Evolutionary conservation across 2,329 filamentous ascomycete species (phyloP).

Genomic region (Pseudogymnoascus sp.): DNA sequence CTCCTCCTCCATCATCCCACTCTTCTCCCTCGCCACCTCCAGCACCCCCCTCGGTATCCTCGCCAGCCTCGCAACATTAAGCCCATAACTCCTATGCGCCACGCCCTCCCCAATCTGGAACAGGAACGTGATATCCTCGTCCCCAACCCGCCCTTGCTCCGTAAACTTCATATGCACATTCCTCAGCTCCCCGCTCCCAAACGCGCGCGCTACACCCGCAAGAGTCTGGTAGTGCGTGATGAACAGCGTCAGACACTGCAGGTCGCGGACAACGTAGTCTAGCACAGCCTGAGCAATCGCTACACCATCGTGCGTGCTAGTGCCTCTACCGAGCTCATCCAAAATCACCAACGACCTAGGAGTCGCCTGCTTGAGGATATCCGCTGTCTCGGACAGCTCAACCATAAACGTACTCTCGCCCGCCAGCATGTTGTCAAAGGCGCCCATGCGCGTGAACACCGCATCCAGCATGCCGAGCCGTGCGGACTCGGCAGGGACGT

Average conservation of each 20-base stretch:
- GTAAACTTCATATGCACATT: slow-evolving; percentile 96
- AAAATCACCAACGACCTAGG: slow-evolving; percentile 80
- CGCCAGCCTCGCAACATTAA: slow-evolving; percentile 87
- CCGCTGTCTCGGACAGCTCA: slow-evolving; percentile 84
- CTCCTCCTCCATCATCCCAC: slow-evolving; percentile 68
- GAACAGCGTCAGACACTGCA: slow-evolving; percentile 77
- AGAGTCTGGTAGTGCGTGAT: slow-evolving; percentile 97
- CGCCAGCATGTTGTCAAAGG: slow-evolving; percentile 90
- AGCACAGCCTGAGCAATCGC: slow-evolving; percentile 92
- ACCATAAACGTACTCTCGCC: slow-evolving; percentile 98
- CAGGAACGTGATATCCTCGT: slow-evolving; percentile 83
- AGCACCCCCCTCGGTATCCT: slow-evolving; percentile 70
- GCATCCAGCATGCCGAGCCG: slow-evolving; percentile 78
- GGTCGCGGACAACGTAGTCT: slow-evolving; percentile 69
- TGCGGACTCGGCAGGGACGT: slow-evolving; percentile 73
- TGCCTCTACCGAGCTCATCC: slow-evolving; percentile 90
- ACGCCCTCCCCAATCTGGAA: slow-evolving; percentile 90
- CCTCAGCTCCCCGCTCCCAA: slow-evolving; percentile 56
- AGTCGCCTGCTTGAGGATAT: slow-evolving; percentile 84
- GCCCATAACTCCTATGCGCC: slow-evolving; percentile 85
- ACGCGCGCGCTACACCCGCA: slow-evolving; percentile 59
- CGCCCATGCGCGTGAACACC: slow-evolving; percentile 90
- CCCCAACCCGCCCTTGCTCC: slow-evolving; percentile 34
- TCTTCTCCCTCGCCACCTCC: slow-evolving; percentile 73
- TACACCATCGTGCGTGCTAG: slow-evolving; percentile 89